Percentiles rank a stretch among this genome's conserved stretches.
phyloP scores from a whole-genome alignment of 495 filamentous ascomycete genomes.

The Cercophora sp. region DNA sequence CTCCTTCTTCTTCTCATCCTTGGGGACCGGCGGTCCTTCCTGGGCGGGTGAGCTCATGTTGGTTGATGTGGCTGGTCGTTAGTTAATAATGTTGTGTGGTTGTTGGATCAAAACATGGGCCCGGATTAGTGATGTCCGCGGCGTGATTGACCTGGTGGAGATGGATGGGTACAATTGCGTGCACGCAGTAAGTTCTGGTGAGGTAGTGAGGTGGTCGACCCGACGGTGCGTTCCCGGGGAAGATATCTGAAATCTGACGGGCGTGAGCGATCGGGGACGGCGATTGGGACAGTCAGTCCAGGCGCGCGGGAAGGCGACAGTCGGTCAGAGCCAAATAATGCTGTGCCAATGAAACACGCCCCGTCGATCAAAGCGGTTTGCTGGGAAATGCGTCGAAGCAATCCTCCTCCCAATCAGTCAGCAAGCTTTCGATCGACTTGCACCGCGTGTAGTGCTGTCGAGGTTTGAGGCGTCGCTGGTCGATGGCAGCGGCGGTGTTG shows the following conservation, averaged over 20 bases:
- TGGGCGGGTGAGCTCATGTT: constrained; percentile 47
- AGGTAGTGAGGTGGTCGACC: too few species aligned
- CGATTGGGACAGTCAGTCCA: constrained; percentile 10
- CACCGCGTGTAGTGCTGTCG: not conserved
- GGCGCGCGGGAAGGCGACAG: constrained; percentile 17
- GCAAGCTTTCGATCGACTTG: not conserved
- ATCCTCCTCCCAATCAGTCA: not conserved
- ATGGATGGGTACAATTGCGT: too few species aligned
- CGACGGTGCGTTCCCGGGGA: constrained; percentile 14
- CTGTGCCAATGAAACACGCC: constrained; percentile 7
- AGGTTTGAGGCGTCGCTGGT: not conserved
- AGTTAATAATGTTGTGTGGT: constrained; percentile 7
- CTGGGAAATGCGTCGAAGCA: not conserved
- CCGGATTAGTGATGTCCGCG: not conserved
- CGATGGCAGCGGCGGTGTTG: constrained; percentile 3
- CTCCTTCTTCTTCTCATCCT: constrained; percentile 56
- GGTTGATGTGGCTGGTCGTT: constrained; percentile 13
- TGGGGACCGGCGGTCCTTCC: constrained; percentile 29
- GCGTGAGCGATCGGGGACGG: constrained; percentile 11
- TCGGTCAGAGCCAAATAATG: constrained; percentile 8
- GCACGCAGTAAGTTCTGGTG: too few species aligned
- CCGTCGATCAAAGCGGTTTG: not conserved
- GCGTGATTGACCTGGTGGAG: too few species aligned
- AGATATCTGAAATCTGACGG: constrained; percentile 7
- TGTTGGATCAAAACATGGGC: not conserved